Evolutionary conservation across 1,139 yeast genomes (phyloP).

Genomic region (Blastobotrys illinoisensis): DNA sequence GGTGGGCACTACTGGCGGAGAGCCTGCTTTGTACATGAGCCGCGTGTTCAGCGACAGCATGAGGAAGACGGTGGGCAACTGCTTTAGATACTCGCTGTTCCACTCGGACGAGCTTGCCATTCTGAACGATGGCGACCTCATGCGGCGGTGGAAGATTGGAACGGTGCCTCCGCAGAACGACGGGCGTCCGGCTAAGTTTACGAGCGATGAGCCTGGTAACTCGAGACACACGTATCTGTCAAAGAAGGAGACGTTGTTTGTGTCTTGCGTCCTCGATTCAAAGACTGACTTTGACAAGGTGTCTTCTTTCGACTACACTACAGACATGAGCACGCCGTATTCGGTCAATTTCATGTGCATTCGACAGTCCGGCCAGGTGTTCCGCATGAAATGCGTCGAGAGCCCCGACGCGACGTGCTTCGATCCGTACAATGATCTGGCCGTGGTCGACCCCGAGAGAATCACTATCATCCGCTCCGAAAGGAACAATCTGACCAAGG

Average conservation of each 20-base stretch:
- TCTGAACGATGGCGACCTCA: slow-evolving; percentile 68
- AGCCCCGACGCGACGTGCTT: slow-evolving; percentile 60
- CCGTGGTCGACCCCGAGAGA: slow-evolving; percentile 63
- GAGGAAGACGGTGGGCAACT: slow-evolving; percentile 41
- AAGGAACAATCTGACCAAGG: slow-evolving; percentile 15
- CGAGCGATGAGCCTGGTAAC: slow-evolving; percentile 2
- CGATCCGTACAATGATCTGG: slow-evolving; percentile 66
- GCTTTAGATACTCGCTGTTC: slow-evolving; percentile 66
- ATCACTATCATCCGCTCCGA: slow-evolving; percentile 26
- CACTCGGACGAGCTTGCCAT: slow-evolving; percentile 74
- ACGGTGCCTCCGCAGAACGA: slow-evolving; percentile 39
- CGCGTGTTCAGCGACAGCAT: slow-evolving; percentile 55
- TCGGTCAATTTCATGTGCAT: slow-evolving; percentile 70
- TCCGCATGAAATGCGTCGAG: slow-evolving; percentile 70
- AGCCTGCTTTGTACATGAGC: slow-evolving; percentile 62
- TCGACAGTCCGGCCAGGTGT: slow-evolving; percentile 85
- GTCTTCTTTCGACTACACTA: slow-evolving; percentile 76
- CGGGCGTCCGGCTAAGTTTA: slow-evolving; percentile 1
- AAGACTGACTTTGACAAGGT: slow-evolving; percentile 77
- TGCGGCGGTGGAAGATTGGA: slow-evolving; percentile 81
- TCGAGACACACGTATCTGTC: slow-evolving; percentile 13
- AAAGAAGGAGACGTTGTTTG: slow-evolving; percentile 48
- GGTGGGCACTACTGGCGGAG: slow-evolving; percentile 19
- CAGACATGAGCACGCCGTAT: slow-evolving; percentile 40
- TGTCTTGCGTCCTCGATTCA: slow-evolving; percentile 68